These are phyloP conservation scores for Diaporthe vexans DNA, from an alignment of 2,329 filamentous ascomycete species.

Conservation along the genomic window DNA sequence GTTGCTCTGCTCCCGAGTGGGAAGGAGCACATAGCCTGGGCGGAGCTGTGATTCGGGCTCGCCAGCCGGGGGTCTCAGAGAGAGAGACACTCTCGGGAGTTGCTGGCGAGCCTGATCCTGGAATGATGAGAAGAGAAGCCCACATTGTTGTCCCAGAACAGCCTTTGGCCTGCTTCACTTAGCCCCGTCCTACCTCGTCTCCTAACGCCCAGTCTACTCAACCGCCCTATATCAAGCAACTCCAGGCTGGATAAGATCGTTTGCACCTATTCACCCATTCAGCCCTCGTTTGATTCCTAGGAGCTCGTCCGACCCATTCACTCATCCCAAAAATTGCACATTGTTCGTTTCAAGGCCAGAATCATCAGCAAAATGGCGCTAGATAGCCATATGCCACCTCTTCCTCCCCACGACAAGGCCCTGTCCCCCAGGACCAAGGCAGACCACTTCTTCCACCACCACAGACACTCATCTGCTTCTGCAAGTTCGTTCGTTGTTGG, in stretches of 20 bases:
- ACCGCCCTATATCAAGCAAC: neutral
- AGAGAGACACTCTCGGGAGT: neutral
- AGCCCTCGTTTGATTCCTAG: neutral
- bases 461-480: conserved; percentile 22
- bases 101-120: neutral
- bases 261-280: neutral
- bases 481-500: conserved; percentile 23
- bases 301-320: neutral
- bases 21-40: conserved; percentile 15
- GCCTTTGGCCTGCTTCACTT: neutral
- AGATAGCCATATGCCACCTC: conserved; percentile 34
- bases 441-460: conserved; percentile 40
- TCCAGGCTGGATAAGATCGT: neutral
- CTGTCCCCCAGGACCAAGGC: conserved; percentile 35
- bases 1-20: conserved; percentile 21
- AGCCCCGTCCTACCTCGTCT: neutral
- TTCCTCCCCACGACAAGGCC: conserved; percentile 37
- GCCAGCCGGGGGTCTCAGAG: neutral
- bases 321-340: neutral
- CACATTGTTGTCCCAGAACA: neutral
- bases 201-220: neutral
- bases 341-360: neutral
- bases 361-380: conserved; percentile 34
- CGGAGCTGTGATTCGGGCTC: neutral
- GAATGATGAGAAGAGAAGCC: neutral